These are phyloP conservation scores for Diaporthe aspalathi DNA, from an alignment of 2,329 filamentous ascomycete genomes.

Conservation along the genomic window DNA sequence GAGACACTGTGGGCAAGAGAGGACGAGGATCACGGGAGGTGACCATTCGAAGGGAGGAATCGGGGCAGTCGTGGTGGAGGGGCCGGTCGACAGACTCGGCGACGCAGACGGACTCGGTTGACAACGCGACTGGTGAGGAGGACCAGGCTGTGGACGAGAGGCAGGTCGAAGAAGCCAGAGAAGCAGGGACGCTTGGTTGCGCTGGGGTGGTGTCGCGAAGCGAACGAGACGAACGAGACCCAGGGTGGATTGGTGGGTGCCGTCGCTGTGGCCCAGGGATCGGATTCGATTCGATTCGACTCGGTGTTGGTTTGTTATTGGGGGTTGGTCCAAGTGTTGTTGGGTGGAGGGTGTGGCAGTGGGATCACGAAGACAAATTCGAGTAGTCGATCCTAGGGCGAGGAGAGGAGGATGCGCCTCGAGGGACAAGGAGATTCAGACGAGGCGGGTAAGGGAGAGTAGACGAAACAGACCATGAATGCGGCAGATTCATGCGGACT, in stretches of 20 bases:
- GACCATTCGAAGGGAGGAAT: constrained; percentile 31
- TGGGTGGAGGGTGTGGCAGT: constrained; percentile 40
- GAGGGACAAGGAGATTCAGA: constrained; percentile 46
- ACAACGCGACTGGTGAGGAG: constrained; percentile 18
- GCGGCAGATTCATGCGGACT: constrained; percentile 39
- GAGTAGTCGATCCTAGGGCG: constrained; percentile 43
- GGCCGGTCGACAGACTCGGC: neutral
- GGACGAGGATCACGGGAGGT: constrained; percentile 37
- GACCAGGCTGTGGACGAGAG: neutral
- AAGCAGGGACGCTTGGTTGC: constrained; percentile 10
- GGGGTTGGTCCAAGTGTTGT: constrained; percentile 32
- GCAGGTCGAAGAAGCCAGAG: constrained; percentile 28
- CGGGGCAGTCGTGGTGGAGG: constrained; percentile 18
- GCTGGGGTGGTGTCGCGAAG: constrained; percentile 1
- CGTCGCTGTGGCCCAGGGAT: constrained; percentile 1
- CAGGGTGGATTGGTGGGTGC: constrained; percentile 3
- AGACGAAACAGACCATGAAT: constrained; percentile 37
- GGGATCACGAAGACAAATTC: constrained; percentile 40
- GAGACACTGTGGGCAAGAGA: constrained; percentile 36
- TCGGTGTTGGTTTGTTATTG: constrained; percentile 13
- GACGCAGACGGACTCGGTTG: constrained; percentile 29
- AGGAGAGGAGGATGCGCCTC: constrained; percentile 46
- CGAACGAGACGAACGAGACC: constrained; percentile 8
- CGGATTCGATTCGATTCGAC: constrained; percentile 15
- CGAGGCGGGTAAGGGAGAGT: constrained; percentile 41